Base-by-base conservation (phyloP, 768 basidiomycete species). In the Termitomyces sp. region DNA sequence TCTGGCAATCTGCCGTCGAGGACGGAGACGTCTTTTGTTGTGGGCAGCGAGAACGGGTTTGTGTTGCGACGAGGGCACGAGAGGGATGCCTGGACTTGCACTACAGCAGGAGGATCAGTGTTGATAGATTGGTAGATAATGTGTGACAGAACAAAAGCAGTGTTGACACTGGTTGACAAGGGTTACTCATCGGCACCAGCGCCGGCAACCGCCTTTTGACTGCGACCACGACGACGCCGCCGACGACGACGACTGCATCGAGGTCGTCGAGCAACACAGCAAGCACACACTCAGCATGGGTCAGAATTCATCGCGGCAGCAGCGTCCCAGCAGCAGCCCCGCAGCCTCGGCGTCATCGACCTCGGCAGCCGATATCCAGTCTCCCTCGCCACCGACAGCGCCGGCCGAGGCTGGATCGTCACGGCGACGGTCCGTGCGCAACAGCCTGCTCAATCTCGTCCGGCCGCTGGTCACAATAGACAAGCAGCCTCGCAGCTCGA, bases 31-130 rank as follows among this genome's bases (percentile, higher is more conserved):
- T 24, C 26, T 12, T 84, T 85, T 47, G 51, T 80, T n/a, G 79
- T 74, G 2, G 73, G 73, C 12, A 84, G 81, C 53, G 84, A 84
- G 65, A 82, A 82, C 55, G 83, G 83, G 9, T 79, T 83, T 58
- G 61, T 81, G 18, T 63, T 77, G 18, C 66, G 66, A 24, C 66
- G 67, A 8, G 42, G 56, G 15, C 28, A 58, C 8, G 51, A 76
- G 51, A 45, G 62, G 26, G 33, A 45, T 29, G 50, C 68, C 8
- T 81, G 81, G 81, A 75, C 65, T 53, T 81, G 79, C 60, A 69
- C 67, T 10, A 67, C 75, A 37, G 70, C 76, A 0, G 80, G 81
- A 9, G 65, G 68, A 20, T 54, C 67, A 16, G 69, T 62, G 2
- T 57, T 61, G 28, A 58, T 75, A 46, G 58, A 55, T n/a, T 33